These are phyloP conservation scores for Fusarium pseudonygamai DNA, from an alignment of 2,329 filamentous ascomycete species.

Conservation along the genomic window DNA sequence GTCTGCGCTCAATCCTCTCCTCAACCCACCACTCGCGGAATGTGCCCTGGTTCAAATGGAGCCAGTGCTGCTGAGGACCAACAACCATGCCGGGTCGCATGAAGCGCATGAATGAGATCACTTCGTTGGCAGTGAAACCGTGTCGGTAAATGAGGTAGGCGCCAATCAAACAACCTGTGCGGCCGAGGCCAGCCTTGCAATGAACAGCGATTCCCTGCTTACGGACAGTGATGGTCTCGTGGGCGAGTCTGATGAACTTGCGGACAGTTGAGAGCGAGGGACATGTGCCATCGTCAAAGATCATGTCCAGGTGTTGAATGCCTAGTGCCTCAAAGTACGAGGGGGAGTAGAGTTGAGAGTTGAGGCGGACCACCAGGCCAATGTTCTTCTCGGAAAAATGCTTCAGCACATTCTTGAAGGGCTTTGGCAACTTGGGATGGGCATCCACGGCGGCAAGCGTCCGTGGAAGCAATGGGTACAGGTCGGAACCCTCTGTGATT, in stretches of 20 bases:
- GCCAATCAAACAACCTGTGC: constrained; percentile 95
- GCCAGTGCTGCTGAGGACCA: constrained; percentile 97
- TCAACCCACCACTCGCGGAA: constrained; percentile 99
- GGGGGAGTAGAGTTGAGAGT: constrained; percentile 94
- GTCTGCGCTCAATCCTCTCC: constrained; percentile 78
- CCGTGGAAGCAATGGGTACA: constrained; percentile 78
- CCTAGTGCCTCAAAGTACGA: constrained; percentile 97
- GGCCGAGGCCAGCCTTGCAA: constrained; percentile 96
- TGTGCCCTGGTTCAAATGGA: constrained; percentile 93
- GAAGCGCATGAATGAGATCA: constrained; percentile 98
- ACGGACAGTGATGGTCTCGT: constrained; percentile 90
- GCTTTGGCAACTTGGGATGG: constrained; percentile 76
- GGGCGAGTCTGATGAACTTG: constrained; percentile 93
- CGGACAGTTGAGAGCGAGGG: constrained; percentile 88
- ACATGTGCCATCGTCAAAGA: constrained; percentile 98
- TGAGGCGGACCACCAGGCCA: constrained; percentile 92
- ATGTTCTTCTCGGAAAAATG: constrained; percentile 91
- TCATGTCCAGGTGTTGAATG: constrained; percentile 98
- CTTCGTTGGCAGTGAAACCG: constrained; percentile 96
- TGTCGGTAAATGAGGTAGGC: constrained; percentile 98
- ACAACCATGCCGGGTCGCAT: constrained; percentile 99
- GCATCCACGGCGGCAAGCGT: constrained; percentile 77
- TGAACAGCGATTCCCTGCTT: constrained; percentile 96
- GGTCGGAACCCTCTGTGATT: constrained; percentile 76
- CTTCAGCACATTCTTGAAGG: constrained; percentile 94